These are phyloP conservation scores for Hypoxylon sp. DNA, from an alignment of 2,329 filamentous ascomycete species.

Conservation along the genomic window DNA sequence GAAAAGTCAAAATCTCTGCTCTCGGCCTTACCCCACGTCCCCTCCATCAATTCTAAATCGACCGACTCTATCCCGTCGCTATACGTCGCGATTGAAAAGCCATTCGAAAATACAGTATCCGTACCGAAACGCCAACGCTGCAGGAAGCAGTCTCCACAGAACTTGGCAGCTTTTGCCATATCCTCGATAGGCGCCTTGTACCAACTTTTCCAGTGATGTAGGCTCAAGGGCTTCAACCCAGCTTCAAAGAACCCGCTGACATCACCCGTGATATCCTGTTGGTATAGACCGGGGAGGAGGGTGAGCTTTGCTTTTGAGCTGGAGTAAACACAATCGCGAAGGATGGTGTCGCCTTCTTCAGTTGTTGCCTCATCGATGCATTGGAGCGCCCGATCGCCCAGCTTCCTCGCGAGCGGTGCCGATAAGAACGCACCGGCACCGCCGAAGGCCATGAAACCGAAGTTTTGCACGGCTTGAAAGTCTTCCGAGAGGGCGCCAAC, in stretches of 20 bases:
- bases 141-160: constrained; percentile 73
- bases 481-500: constrained; percentile 72
- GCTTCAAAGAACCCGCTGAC: constrained; percentile 73
- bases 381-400: constrained; percentile 63
- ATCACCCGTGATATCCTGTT: constrained; percentile 70
- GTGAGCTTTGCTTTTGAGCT: constrained; percentile 69
- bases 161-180: constrained; percentile 63
- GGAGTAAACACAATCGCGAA: constrained; percentile 70
- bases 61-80: constrained; percentile 57
- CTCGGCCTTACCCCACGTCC: constrained; percentile 65
- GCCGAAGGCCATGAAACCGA: constrained; percentile 73
- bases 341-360: constrained; percentile 67
- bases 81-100: constrained; percentile 70
- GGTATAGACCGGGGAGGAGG: constrained; percentile 68
- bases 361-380: constrained; percentile 63
- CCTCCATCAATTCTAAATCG: constrained; percentile 65
- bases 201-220: constrained; percentile 77
- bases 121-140: constrained; percentile 66
- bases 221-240: constrained; percentile 66
- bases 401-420: constrained; percentile 63
- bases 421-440: constrained; percentile 73
- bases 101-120: constrained; percentile 70
- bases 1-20: constrained; percentile 65
- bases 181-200: constrained; percentile 65
- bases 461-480: constrained; percentile 64